Conservation (phyloP, 1,139 yeast genomes). For the Suhomyces wounanorum region DNA sequence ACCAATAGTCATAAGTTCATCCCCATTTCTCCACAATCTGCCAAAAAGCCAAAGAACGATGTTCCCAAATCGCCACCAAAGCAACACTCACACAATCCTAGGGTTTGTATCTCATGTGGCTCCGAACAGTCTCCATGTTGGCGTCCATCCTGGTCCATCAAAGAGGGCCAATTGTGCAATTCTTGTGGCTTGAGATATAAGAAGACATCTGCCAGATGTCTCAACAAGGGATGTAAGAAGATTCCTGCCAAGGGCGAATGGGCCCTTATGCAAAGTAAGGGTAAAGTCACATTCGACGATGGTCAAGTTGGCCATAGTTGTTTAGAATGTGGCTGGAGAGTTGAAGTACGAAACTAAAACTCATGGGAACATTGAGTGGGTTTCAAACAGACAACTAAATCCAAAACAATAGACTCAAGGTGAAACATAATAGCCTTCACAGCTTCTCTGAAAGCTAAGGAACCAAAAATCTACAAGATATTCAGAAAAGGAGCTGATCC, state of each 20-base stretch:
- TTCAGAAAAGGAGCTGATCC: not conserved
- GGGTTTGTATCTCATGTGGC: constrained; percentile 88
- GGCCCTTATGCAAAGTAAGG: constrained; percentile 80
- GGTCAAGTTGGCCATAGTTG: constrained; percentile 56
- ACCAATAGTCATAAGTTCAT: constrained; percentile 33
- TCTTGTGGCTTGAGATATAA: constrained; percentile 94
- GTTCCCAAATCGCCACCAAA: constrained; percentile 40
- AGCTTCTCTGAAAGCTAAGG: not conserved
- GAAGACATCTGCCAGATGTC: constrained; percentile 90
- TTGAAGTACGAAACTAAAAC: constrained; percentile 35
- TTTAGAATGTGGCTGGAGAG: constrained; percentile 63
- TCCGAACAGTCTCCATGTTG: constrained; percentile 95
- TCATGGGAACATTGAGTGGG: not conserved
- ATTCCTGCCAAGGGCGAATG: constrained; percentile 97
- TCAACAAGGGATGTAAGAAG: constrained; percentile 71
- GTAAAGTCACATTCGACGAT: constrained; percentile 47
- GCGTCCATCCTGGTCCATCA: constrained; percentile 94
- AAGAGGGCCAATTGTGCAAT: constrained; percentile 91
- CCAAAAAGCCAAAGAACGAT: constrained; percentile 33
- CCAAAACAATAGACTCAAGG: not conserved
- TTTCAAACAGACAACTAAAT: not conserved
- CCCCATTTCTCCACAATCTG: constrained; percentile 49
- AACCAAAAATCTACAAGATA: not conserved
- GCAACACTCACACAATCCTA: constrained; percentile 34
- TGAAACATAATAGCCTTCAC: not conserved